phyloP scores from a whole-genome alignment of 2,329 filamentous ascomycete genomes.

The Fusarium miscanthi region DNA sequence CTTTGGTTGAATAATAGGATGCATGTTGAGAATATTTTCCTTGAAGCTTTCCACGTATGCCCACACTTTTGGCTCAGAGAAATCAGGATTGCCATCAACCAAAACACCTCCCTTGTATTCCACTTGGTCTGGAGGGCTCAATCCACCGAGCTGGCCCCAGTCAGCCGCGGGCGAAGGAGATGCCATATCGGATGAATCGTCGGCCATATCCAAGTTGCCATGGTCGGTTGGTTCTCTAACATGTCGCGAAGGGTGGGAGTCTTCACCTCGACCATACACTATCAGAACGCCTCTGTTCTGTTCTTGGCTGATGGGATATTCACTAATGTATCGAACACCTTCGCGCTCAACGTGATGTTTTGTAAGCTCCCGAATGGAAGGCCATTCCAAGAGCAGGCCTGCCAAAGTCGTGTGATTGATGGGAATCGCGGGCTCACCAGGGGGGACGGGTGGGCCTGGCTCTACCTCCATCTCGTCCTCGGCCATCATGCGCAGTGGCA shows the following conservation, averaged over 20 bases:
- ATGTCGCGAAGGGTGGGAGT: conserved; percentile 67
- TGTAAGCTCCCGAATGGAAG: conserved; percentile 74
- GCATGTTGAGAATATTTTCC: conserved; percentile 72
- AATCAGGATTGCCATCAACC: conserved; percentile 65
- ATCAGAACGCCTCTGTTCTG: conserved; percentile 78
- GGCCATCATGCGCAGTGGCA: conserved; percentile 46
- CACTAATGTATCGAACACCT: conserved; percentile 67
- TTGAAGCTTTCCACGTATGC: conserved; percentile 68
- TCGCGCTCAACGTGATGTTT: conserved; percentile 59
- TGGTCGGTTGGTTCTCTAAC: conserved; percentile 55
- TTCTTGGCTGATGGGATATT: conserved; percentile 83
- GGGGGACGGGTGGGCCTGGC: conserved; percentile 63
- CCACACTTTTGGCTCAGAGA: conserved; percentile 62
- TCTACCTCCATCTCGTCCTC: conserved; percentile 64
- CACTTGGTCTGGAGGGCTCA: conserved; percentile 57
- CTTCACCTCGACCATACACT: conserved; percentile 83
- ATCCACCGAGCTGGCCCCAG: conserved; percentile 69
- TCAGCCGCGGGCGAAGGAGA: conserved; percentile 66
- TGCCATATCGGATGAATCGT: conserved; percentile 64
- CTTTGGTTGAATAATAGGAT: conserved; percentile 68
- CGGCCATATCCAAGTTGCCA: conserved; percentile 55
- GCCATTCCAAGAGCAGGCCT: conserved; percentile 81
- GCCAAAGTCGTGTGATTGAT: conserved; percentile 92
- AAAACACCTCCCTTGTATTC: conserved; percentile 54
- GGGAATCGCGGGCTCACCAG: conserved; percentile 77